Evolutionary conservation across 208 protist genomes (phyloP), one percentile per base, ranked within the genome.

Genomic region (Angomonas desouzai): DNA sequence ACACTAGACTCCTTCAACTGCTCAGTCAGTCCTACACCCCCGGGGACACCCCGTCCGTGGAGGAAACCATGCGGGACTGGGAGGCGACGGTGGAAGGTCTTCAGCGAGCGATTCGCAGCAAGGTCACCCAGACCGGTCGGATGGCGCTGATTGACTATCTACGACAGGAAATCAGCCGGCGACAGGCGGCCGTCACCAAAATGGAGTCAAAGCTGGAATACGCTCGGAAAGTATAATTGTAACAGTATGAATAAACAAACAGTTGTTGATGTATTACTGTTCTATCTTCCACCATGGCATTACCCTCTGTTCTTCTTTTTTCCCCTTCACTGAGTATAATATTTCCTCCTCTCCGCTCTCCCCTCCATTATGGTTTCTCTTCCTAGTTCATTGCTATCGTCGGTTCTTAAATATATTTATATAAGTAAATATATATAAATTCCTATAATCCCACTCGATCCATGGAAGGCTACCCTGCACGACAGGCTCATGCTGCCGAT

Each of bases 21-120:
- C 13, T 10, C 43, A 40, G 22, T 6, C 13, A n/a, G 23, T 18
- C 49, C 55, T 22, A 25, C 65, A 51, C 0, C 28, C 10, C 36
- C 38, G 45, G 13, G 32, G 34, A 47, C 64, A 13, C 32, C 10
- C 3, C 30, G 28, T 13, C 29, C 3, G 55, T 62, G n/a, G 56
- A 55, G 18, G 40, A 23, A 23, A 38, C n/a, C 9, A 49, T 64
- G 64, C 0, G 9, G 28, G 30, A 72, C 6, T 23, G 72, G 27
- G 59, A 75, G 57, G n/a, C 11, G 23, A 43, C 40, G 1, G 68
- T 77, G 10, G 73, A 43, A 7, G 30, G 20, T n/a, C 48, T 94
- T 36, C 88, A 91, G 62, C 63, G 20, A n/a, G 88, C 77, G 20
- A 90, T 94, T 23, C 81, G 88, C 48, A 74, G 61, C 10, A 91